Evolutionary conservation across 2,329 filamentous ascomycete species (phyloP).

Genomic region (Chaetomium strumarium): DNA sequence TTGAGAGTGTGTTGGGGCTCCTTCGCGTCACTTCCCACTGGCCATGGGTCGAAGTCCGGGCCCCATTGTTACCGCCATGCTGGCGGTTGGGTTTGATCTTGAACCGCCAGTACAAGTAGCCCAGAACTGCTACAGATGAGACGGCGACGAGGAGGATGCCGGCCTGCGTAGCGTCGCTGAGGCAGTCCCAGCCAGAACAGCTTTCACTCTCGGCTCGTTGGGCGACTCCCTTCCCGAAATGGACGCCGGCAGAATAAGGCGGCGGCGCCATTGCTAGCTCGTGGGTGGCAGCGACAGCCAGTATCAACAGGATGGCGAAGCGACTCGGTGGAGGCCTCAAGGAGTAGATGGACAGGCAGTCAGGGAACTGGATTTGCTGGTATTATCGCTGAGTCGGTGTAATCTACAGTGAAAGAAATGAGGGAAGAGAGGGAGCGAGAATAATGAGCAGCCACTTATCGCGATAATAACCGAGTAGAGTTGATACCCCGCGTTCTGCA

Average conservation of each 20-base stretch:
- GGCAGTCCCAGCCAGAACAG: slow-evolving; percentile 9
- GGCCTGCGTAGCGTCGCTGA: slow-evolving; percentile 12
- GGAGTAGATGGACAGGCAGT: neutral
- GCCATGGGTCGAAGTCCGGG: neutral
- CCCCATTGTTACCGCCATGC: neutral
- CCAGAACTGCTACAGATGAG: neutral
- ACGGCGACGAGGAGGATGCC: slow-evolving; percentile 11
- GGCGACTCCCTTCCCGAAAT: neutral
- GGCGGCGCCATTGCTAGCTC: neutral
- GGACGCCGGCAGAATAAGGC: neutral
- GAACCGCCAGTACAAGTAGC: slow-evolving; percentile 13
- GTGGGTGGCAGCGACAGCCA: neutral
- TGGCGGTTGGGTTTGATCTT: neutral
- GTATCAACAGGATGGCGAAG: neutral
- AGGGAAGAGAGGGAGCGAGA: too few species aligned
- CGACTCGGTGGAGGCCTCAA: neutral
- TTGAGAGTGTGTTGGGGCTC: slow-evolving; percentile 1
- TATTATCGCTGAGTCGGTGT: too few species aligned
- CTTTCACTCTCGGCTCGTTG: neutral
- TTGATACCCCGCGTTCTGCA: too few species aligned
- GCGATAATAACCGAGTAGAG: too few species aligned
- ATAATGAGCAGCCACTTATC: too few species aligned
- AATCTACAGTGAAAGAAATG: too few species aligned
- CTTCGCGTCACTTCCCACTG: slow-evolving; percentile 2
- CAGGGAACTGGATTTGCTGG: too few species aligned